Base-by-base conservation (phyloP, 2,329 filamentous ascomycete genomes). In the Xylaria multiplex region DNA sequence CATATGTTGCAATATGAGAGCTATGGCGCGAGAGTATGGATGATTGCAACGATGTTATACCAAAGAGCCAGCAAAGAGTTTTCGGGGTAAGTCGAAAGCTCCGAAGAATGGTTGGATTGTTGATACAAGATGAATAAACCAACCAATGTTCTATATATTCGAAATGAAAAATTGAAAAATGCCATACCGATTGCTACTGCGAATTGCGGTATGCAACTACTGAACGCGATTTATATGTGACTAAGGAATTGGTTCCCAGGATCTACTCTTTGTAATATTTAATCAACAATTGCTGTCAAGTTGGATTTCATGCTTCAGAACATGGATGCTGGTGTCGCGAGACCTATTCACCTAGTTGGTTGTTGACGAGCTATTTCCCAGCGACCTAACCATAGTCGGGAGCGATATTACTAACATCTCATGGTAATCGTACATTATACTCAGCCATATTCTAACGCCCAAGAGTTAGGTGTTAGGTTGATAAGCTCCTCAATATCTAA, bases 21-120 rank as follows among this genome's bases (percentile, higher is more conserved):
- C 54, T 54, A 64, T 57, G 59, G 62, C 61, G 60, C 45, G 52
- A 64, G 65, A 66, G 65, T 54, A 67, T 56, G 67, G 70, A 69
- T 57, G 69, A 68, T 66, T 65, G 68, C 66, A 71, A 71, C 52
- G 68, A 69, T 62, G 65, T 68, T 71, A 71, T 72, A 71, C 68
- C 71, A 70, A 60, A 63, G 63, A 64, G 60, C 49, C 49, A 62
- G 63, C 49, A 45, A 42, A 60, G 58, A 40, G 55, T 64, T 50
- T 62, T 55, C 60, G 65, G 62, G 64, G 65, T 48, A 53, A 54
- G 60, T 50, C 52, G 37, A 48, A 66, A 56, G 50, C 64, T 67
- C 66, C 54, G 46, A 43, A 43, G 45, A 49, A 64, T 62, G 68
- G 68, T 69, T 70, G 68, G 68, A 68, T 69, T 67, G 68, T 70